A percentile compares a stretch with the other conserved stretches of the same genome.
phyloP scores from a whole-genome alignment of 768 basidiomycete genomes.

The Pleurotus pulmonarius region DNA sequence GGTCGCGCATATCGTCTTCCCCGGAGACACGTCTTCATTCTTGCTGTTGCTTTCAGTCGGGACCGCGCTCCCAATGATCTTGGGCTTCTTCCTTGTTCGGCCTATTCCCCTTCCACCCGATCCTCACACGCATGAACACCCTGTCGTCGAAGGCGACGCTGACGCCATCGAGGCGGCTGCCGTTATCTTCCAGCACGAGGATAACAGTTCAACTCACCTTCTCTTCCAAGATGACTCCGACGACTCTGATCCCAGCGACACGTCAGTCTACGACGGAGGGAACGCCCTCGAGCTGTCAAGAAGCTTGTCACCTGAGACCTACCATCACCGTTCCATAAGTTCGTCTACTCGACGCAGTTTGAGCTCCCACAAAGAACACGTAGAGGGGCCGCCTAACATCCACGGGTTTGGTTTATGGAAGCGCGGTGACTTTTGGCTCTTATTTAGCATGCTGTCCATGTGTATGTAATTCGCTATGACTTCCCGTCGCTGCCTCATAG shows the following conservation, averaged over 20 bases:
- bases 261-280: slow-evolving; percentile 13
- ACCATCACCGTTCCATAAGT: not conserved
- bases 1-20: slow-evolving; percentile 65
- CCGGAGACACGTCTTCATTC: slow-evolving; percentile 76
- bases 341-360: not conserved
- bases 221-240: slow-evolving; percentile 7
- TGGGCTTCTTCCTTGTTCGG: slow-evolving; percentile 74
- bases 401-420: slow-evolving; percentile 17
- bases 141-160: slow-evolving; percentile 11
- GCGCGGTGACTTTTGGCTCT: slow-evolving; percentile 22
- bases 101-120: slow-evolving; percentile 56
- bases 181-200: slow-evolving; percentile 14
- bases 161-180: slow-evolving; percentile 7
- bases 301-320: not conserved
- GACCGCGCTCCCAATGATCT: slow-evolving; percentile 72
- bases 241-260: slow-evolving; percentile 2
- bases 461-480: slow-evolving; percentile 37
- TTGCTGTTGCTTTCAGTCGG: slow-evolving; percentile 74
- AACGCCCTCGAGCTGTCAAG: slow-evolving; percentile 1
- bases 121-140: slow-evolving; percentile 11
- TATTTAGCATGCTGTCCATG: slow-evolving; percentile 48
- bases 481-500: slow-evolving; percentile 27
- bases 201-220: slow-evolving; percentile 9
- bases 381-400: slow-evolving; percentile 16
- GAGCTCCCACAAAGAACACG: not conserved